A percentile compares a stretch with the other conserved stretches of the same genome.
phyloP scores from a whole-genome alignment of 106 monocot genomes.

The Dendrobium catenatum region DNA sequence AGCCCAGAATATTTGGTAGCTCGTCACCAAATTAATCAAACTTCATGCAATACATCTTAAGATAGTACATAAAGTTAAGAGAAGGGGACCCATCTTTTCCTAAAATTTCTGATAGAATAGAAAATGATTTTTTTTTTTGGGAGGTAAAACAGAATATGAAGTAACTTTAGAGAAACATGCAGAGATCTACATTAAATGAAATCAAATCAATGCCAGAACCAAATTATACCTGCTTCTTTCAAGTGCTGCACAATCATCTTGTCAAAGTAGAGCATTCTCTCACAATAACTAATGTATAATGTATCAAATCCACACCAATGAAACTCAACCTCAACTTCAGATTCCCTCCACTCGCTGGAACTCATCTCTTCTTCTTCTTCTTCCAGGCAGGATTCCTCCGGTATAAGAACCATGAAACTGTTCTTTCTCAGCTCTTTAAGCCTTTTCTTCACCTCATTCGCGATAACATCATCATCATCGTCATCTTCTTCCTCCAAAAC shows the following conservation, averaged over 20 bases:
- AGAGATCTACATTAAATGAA: slow-evolving; percentile 5
- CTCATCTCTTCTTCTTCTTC: slow-evolving; percentile 63
- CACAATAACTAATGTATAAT: slow-evolving; percentile 72
- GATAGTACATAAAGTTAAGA: neutral
- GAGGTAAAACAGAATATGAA: neutral
- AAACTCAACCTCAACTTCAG: slow-evolving; percentile 32
- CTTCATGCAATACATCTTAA: neutral
- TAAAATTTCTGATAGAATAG: neutral
- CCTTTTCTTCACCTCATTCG: slow-evolving; percentile 86
- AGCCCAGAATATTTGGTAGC: neutral
- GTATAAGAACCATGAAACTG: slow-evolving; percentile 97
- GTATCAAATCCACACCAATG: slow-evolving; percentile 54
- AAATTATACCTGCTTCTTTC: slow-evolving; percentile 45
- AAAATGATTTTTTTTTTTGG: neutral
- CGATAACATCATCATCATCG: slow-evolving; percentile 95
- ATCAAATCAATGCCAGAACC: neutral
- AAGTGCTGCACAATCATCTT: slow-evolving; percentile 55
- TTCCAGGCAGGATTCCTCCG: slow-evolving; percentile 58
- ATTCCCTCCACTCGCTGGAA: slow-evolving; percentile 70
- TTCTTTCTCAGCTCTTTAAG: slow-evolving; percentile 94
- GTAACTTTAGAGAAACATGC: neutral
- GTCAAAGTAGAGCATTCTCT: slow-evolving; percentile 87
- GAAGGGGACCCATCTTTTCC: neutral
- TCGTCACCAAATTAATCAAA: neutral
- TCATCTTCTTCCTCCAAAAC: slow-evolving; percentile 43